These are phyloP conservation scores for Neofusicoccum sp. DNA, from an alignment of 2,329 filamentous ascomycete genomes.

Conservation along the genomic window DNA sequence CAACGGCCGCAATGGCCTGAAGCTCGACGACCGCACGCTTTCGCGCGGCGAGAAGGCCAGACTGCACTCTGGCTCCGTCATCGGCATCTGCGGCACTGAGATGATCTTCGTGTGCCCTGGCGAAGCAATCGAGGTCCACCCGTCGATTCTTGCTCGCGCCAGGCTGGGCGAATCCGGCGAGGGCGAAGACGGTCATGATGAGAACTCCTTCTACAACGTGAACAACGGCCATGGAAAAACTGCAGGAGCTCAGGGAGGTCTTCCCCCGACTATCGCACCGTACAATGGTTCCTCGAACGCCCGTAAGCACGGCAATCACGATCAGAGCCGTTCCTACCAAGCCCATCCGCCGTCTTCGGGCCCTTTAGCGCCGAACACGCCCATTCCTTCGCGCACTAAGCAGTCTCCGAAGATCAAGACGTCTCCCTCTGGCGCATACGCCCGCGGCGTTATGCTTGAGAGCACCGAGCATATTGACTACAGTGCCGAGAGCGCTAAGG, in stretches of 20 bases:
- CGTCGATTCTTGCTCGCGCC: constrained; percentile 60
- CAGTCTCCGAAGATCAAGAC: constrained; percentile 43
- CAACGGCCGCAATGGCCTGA: constrained; percentile 89
- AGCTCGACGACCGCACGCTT: constrained; percentile 73
- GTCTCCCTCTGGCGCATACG: constrained; percentile 48
- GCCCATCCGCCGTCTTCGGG: constrained; percentile 16
- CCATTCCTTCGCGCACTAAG: constrained; percentile 39
- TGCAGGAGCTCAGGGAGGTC: constrained; percentile 26
- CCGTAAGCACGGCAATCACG: constrained; percentile 21
- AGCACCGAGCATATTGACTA: constrained; percentile 68
- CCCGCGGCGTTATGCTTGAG: constrained; percentile 55
- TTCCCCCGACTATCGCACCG: constrained; percentile 28
- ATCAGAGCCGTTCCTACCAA: constrained; percentile 9
- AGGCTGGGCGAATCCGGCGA: constrained; percentile 45
- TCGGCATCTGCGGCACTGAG: constrained; percentile 89
- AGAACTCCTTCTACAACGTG: constrained; percentile 11
- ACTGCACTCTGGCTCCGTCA: constrained; percentile 83
- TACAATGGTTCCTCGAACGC: constrained; percentile 8
- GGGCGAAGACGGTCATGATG: constrained; percentile 31
- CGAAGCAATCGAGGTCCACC: constrained; percentile 69
- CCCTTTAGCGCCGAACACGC: constrained; percentile 29
- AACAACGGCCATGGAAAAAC: constrained; percentile 19
- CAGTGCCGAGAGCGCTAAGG: constrained; percentile 79
- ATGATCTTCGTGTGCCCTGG: constrained; percentile 98
- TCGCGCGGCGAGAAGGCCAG: constrained; percentile 67